These are phyloP conservation scores for Carex arenaria DNA, from an alignment of 202 grass and related monocot species.

Conservation along the genomic window DNA sequence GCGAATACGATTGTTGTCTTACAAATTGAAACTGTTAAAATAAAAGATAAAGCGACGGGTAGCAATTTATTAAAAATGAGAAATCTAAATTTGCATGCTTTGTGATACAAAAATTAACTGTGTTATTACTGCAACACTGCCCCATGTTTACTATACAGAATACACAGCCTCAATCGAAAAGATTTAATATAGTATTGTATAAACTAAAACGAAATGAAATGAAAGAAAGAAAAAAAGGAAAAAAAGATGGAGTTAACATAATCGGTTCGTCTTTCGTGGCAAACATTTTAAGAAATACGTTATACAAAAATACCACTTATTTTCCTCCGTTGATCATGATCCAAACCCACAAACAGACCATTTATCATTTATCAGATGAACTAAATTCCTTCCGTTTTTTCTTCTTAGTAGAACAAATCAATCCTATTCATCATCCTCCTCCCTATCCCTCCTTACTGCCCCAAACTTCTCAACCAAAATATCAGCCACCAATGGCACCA, in stretches of 20 bases:
- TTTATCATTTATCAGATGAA: neutral
- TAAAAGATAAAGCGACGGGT: no score
- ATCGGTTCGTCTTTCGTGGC: neutral
- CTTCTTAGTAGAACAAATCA: neutral
- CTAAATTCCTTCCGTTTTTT: neutral
- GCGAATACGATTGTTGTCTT: no score
- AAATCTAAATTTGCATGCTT: no score
- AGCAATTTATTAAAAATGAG: no score
- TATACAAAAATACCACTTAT: neutral
- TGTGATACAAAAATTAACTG: neutral
- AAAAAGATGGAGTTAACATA: neutral
- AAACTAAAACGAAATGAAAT: neutral
- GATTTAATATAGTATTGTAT: neutral
- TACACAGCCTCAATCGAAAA: neutral
- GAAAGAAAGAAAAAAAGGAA: neutral
- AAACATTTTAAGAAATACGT: neutral
- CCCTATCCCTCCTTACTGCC: slow-evolving; percentile 53
- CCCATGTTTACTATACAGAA: neutral
- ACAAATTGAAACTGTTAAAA: no score
- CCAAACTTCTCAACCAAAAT: slow-evolving; percentile 74
- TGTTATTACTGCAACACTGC: no score
- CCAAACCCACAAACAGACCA: neutral
- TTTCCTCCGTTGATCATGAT: neutral
- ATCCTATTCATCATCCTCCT: slow-evolving; percentile 69
- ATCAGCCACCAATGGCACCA: slow-evolving; percentile 67